A percentile compares a stretch with the other conserved stretches of the same genome.
Conservation (phyloP, 31 red algal species). For the Asparagopsis taxiformis region DNA sequence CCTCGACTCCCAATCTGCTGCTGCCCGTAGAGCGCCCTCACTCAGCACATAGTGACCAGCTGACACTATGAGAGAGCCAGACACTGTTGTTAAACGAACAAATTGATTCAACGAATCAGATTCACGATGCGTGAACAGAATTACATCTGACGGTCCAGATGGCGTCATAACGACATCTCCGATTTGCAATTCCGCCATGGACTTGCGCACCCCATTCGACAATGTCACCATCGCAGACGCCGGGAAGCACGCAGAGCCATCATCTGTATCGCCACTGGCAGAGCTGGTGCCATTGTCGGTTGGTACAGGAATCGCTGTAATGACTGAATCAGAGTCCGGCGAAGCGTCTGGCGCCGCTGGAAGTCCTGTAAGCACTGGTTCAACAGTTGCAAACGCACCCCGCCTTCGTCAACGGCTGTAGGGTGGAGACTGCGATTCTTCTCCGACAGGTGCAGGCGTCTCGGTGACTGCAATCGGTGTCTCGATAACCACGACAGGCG, state of each 20-base stretch:
- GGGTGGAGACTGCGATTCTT: too few species aligned
- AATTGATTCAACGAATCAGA: conserved; percentile 2
- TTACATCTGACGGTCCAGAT: conserved; percentile 29
- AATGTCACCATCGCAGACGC: conserved; percentile 34
- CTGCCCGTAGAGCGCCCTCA: conserved; percentile 28
- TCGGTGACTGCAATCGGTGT: too few species aligned
- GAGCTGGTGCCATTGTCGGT: too few species aligned
- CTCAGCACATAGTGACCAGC: conserved; percentile 43
- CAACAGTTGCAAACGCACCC: too few species aligned
- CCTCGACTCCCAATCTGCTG: conserved; percentile 19
- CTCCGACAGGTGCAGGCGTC: too few species aligned
- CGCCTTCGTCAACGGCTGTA: too few species aligned
- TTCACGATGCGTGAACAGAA: conserved; percentile 53
- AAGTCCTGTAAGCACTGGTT: too few species aligned
- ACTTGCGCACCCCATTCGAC: neutral
- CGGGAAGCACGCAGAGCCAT: conserved; percentile 59
- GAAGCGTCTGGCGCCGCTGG: too few species aligned
- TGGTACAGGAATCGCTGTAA: too few species aligned
- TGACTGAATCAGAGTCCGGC: too few species aligned
- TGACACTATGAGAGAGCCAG: conserved; percentile 33
- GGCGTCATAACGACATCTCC: conserved; percentile 38
- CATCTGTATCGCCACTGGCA: neutral
- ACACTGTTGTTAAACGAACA: conserved; percentile 10
- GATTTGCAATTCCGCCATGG: conserved; percentile 37
- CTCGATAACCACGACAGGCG: too few species aligned